Evolutionary conservation across 2,329 filamentous ascomycete genomes (phyloP).

Genomic region (Aspergillus sp.): DNA sequence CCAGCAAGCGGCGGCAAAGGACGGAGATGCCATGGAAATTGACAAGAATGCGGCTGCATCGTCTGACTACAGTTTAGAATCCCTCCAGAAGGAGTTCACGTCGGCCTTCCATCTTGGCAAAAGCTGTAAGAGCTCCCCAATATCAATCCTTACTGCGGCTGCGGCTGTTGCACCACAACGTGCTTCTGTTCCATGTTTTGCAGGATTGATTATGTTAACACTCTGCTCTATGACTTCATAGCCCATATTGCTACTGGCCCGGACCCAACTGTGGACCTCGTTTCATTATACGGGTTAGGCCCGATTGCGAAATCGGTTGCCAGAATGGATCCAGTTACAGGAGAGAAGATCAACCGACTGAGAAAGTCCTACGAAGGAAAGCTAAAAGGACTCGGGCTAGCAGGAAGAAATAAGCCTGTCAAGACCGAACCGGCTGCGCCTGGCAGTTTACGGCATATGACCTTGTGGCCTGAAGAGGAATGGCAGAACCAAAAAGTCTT

Average conservation of each 20-base stretch:
- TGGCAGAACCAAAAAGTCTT: constrained; percentile 47
- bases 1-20: constrained; percentile 6
- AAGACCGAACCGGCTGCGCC: constrained; percentile 38
- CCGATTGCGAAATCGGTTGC: constrained; percentile 55
- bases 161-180: constrained; percentile 22
- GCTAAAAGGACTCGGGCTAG: constrained; percentile 42
- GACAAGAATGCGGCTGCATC: constrained; percentile 23
- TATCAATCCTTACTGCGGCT: constrained; percentile 34
- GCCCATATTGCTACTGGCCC: constrained; percentile 49
- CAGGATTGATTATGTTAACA: constrained; percentile 40
- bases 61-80: constrained; percentile 28
- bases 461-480: constrained; percentile 47
- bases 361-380: constrained; percentile 52
- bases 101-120: constrained; percentile 46
- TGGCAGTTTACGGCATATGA: constrained; percentile 37
- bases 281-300: constrained; percentile 55
- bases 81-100: constrained; percentile 42
- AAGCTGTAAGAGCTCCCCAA: constrained; percentile 45
- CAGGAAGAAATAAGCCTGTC: constrained; percentile 45
- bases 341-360: constrained; percentile 61
- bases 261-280: constrained; percentile 54
- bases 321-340: constrained; percentile 56
- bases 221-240: constrained; percentile 29
- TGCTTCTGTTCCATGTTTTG: constrained; percentile 18
- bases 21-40: constrained; percentile 36